A percentile compares a stretch with the other conserved stretches of the same genome.
phyloP scores from a whole-genome alignment of 139 green algal genomes.

The Coelastrella sp. region DNA sequence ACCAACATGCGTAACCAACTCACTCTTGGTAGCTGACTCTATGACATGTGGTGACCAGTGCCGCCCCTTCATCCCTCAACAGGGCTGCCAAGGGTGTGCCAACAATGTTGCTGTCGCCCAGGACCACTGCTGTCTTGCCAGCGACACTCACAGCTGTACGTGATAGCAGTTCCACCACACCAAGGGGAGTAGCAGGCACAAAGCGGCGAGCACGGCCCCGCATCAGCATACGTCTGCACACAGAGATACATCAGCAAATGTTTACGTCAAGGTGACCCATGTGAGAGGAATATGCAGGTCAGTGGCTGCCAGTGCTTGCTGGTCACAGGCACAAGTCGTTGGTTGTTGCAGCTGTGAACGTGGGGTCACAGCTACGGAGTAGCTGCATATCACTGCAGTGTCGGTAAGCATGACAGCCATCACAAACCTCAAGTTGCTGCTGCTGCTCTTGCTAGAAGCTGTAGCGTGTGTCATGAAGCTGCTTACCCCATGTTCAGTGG shows the following conservation, averaged over 20 bases:
- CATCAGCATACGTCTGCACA: slow-evolving; percentile 69
- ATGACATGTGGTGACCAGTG: slow-evolving; percentile 85
- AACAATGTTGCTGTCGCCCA: slow-evolving; percentile 94
- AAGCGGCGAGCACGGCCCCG: slow-evolving; percentile 83
- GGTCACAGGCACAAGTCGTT: neutral
- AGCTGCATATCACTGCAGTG: neutral
- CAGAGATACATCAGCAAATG: neutral
- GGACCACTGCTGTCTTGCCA: slow-evolving; percentile 72
- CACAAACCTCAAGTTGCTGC: neutral
- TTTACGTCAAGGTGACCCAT: too few species aligned
- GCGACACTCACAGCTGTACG: slow-evolving; percentile 61
- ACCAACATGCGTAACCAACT: slow-evolving; percentile 16
- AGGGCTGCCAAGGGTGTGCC: slow-evolving; percentile 87
- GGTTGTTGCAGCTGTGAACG: neutral
- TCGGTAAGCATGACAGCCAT: neutral
- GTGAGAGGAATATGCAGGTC: too few species aligned
- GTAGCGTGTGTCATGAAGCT: neutral
- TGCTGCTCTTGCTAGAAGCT: neutral
- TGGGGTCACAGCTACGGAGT: neutral
- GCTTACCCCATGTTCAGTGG: slow-evolving; percentile 88
- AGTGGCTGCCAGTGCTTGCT: neutral
- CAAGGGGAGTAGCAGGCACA: slow-evolving; percentile 92
- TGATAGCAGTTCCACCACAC: slow-evolving; percentile 93
- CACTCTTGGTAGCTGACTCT: slow-evolving; percentile 62
- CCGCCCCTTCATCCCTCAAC: slow-evolving; percentile 80